Evolutionary conservation across 768 basidiomycete genomes (phyloP).

Genomic region (Amanita fuliginea): DNA sequence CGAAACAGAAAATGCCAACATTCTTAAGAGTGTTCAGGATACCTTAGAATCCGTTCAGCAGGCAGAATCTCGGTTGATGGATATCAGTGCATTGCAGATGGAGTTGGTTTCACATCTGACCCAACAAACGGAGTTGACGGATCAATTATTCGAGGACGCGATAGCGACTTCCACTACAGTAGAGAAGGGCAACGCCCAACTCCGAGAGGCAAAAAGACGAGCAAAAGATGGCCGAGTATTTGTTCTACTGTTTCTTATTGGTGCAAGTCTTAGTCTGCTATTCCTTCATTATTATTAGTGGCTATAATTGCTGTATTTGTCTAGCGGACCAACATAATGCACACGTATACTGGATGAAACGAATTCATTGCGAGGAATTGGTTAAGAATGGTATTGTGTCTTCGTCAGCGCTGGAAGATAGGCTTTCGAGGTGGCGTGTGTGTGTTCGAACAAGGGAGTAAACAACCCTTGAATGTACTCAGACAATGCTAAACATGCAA

Average conservation of each 20-base stretch:
- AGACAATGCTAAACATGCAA: background rate
- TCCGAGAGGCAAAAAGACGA: slow-evolving; percentile 80
- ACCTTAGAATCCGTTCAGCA: slow-evolving; percentile 83
- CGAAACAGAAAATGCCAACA: slow-evolving; percentile 82
- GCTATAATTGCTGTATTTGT: slow-evolving; percentile 6
- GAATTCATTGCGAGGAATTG: slow-evolving; percentile 4
- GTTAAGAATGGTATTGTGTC: slow-evolving; percentile 48
- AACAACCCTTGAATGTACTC: slow-evolving; percentile 36
- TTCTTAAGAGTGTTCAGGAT: slow-evolving; percentile 76
- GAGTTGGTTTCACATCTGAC: slow-evolving; percentile 84
- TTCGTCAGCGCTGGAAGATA: slow-evolving; percentile 38
- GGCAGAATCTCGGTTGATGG: slow-evolving; percentile 84
- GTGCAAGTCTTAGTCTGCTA: slow-evolving; percentile 81
- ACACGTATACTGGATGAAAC: background rate
- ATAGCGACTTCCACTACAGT: slow-evolving; percentile 78
- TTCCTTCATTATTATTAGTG: slow-evolving; percentile 86
- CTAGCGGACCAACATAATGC: background rate
- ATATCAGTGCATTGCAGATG: slow-evolving; percentile 89
- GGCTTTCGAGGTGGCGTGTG: slow-evolving; percentile 40
- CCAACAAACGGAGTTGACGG: slow-evolving; percentile 84
- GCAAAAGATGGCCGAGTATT: slow-evolving; percentile 84
- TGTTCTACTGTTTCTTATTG: slow-evolving; percentile 84
- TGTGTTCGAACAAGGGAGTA: slow-evolving; percentile 55
- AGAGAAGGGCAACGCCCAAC: slow-evolving; percentile 82
- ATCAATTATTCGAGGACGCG: slow-evolving; percentile 91